phyloP scores from a whole-genome alignment of 2,329 filamentous ascomycete genomes.

The Phialophora chinensis region DNA sequence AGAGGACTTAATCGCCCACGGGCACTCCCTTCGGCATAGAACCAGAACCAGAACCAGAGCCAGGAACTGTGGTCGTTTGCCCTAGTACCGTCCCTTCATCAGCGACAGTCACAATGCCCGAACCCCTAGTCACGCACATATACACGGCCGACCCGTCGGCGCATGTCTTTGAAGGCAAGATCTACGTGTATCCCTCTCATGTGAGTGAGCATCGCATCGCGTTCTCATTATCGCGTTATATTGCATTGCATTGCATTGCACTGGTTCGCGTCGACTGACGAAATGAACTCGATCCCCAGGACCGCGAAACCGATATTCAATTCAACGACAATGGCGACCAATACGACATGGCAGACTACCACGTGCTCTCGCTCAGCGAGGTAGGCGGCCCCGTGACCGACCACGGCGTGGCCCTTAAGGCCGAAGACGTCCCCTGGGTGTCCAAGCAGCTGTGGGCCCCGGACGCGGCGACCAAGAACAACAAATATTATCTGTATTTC shows the following conservation, averaged over 20 bases:
- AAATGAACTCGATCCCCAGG: slow-evolving; percentile 55
- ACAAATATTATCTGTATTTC: slow-evolving; percentile 78
- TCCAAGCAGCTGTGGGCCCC: slow-evolving; percentile 82
- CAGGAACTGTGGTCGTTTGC: too few relatives aligned
- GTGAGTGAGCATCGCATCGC: slow-evolving; percentile 14
- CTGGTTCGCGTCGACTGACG: neutral
- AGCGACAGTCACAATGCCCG: slow-evolving; percentile 17
- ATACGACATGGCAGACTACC: slow-evolving; percentile 84
- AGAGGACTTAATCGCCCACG: neutral
- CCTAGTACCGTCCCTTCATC: neutral
- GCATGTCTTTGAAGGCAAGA: slow-evolving; percentile 75
- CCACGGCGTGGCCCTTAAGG: slow-evolving; percentile 71
- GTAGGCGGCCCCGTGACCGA: slow-evolving; percentile 68
- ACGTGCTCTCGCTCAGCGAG: slow-evolving; percentile 70
- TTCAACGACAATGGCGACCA: slow-evolving; percentile 87
- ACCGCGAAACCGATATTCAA: slow-evolving; percentile 73
- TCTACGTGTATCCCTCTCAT: slow-evolving; percentile 78
- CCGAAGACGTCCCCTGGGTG: slow-evolving; percentile 74
- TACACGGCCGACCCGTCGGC: slow-evolving; percentile 83
- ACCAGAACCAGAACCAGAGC: too few relatives aligned
- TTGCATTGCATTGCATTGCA: neutral
- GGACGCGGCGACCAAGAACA: slow-evolving; percentile 65
- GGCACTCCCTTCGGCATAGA: neutral
- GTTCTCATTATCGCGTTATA: neutral
- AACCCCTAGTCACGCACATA: slow-evolving; percentile 73